Conservation (phyloP, 768 basidiomycete genomes). For the Auricularia sp. region DNA sequence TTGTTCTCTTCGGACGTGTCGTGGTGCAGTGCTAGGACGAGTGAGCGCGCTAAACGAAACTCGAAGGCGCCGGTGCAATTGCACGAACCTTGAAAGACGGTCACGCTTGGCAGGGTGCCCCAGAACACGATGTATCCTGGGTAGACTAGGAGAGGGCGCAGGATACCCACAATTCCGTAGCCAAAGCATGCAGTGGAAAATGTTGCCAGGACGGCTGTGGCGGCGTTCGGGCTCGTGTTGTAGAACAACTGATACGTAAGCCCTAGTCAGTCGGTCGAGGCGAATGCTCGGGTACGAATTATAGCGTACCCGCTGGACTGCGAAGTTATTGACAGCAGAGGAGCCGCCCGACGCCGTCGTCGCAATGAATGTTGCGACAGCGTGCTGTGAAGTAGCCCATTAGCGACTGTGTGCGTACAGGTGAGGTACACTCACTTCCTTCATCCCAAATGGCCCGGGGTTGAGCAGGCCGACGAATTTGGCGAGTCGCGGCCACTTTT, state of each 20-base stretch:
- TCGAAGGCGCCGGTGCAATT: neutral
- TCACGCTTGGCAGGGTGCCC: conserved; percentile 9
- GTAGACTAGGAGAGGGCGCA: conserved; percentile 49
- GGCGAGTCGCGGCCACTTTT: conserved; percentile 25
- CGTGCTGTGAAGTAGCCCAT: conserved; percentile 33
- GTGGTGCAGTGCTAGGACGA: neutral
- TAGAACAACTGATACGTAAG: conserved; percentile 39
- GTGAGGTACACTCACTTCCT: conserved; percentile 35
- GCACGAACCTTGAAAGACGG: conserved; percentile 6
- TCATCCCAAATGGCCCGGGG: conserved; percentile 45
- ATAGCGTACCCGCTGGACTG: conserved; percentile 40
- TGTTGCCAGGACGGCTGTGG: conserved; percentile 49
- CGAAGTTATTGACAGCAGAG: conserved; percentile 48
- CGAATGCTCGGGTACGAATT: neutral
- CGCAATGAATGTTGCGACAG: conserved; percentile 44
- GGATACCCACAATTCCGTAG: conserved; percentile 49
- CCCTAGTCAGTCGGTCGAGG: neutral
- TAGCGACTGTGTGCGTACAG: neutral
- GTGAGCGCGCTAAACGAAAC: neutral
- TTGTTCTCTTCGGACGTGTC: neutral
- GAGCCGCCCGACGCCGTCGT: conserved; percentile 45
- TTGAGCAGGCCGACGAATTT: conserved; percentile 40
- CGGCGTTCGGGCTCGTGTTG: conserved; percentile 41
- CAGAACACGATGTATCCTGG: conserved; percentile 11
- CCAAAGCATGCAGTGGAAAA: conserved; percentile 22